Conservation (phyloP, 2,329 filamentous ascomycete species). For the Sordariomycetes sp. region DNA sequence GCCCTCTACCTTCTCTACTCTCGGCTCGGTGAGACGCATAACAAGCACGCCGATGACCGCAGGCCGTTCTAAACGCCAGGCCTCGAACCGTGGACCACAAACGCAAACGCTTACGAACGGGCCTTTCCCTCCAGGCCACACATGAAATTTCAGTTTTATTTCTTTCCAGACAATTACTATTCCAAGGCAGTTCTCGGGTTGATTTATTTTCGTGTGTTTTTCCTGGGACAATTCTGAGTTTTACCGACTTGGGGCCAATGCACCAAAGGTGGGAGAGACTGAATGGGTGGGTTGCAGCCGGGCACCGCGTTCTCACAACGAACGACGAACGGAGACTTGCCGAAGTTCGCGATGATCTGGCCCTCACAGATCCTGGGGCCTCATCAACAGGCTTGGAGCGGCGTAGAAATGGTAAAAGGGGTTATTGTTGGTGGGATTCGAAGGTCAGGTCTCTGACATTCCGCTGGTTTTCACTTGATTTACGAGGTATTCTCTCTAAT, state of each 20-base stretch:
- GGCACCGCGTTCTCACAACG: neutral
- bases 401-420: constrained; percentile 1
- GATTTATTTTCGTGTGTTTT: constrained; percentile 1
- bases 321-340: neutral
- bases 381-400: neutral
- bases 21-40: constrained; percentile 61
- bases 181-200: neutral
- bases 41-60: constrained; percentile 7
- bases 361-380: neutral
- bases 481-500: neutral
- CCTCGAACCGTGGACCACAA: neutral
- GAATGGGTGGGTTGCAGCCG: neutral
- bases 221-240: neutral
- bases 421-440: constrained; percentile 1
- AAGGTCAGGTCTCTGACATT: neutral
- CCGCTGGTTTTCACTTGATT: neutral
- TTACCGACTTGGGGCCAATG: neutral
- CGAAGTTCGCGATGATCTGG: neutral
- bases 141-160: neutral
- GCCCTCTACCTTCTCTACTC: constrained; percentile 99
- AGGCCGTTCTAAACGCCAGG: constrained; percentile 6
- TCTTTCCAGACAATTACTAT: neutral
- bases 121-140: neutral
- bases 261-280: neutral
- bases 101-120: neutral